These are phyloP conservation scores for Cydonia oblonga DNA, from an alignment of 331 rosid genomes.

Conservation along the genomic window DNA sequence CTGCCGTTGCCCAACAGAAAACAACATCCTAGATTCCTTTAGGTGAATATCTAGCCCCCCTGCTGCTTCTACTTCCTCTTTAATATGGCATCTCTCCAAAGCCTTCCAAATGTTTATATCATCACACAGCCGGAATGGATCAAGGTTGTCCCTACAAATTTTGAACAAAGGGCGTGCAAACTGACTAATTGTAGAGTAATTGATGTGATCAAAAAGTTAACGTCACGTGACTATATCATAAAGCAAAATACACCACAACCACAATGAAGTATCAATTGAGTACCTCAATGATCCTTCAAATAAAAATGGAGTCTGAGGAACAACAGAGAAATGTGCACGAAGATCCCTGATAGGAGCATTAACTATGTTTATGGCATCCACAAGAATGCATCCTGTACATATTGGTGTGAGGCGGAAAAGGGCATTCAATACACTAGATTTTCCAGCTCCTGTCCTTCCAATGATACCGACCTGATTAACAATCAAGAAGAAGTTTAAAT, in stretches of 20 bases:
- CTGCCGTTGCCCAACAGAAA: constrained; percentile 91
- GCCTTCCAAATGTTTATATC: constrained; percentile 69
- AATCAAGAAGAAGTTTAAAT: constrained; percentile 10
- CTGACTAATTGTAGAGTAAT: background rate
- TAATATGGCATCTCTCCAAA: constrained; percentile 73
- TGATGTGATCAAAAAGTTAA: background rate
- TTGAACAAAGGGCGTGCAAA: background rate
- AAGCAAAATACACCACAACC: constrained; percentile 3
- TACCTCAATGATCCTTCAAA: constrained; percentile 90
- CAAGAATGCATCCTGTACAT: constrained; percentile 52
- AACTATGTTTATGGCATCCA: constrained; percentile 63
- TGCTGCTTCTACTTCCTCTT: constrained; percentile 62
- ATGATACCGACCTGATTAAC: constrained; percentile 70
- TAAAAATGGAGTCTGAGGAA: constrained; percentile 90
- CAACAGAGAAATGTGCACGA: constrained; percentile 76
- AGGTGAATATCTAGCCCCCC: constrained; percentile 73
- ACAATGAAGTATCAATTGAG: background rate
- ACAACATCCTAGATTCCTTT: constrained; percentile 58
- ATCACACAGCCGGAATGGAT: constrained; percentile 53
- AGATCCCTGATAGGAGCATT: constrained; percentile 65
- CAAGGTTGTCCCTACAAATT: constrained; percentile 71
- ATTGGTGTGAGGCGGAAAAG: constrained; percentile 79
- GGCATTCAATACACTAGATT: constrained; percentile 87
- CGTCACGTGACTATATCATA: background rate
- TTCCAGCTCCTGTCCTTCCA: constrained; percentile 99